These are phyloP conservation scores for Boletellus ananiceps DNA, from an alignment of 768 basidiomycete species.

Conservation along the genomic window DNA sequence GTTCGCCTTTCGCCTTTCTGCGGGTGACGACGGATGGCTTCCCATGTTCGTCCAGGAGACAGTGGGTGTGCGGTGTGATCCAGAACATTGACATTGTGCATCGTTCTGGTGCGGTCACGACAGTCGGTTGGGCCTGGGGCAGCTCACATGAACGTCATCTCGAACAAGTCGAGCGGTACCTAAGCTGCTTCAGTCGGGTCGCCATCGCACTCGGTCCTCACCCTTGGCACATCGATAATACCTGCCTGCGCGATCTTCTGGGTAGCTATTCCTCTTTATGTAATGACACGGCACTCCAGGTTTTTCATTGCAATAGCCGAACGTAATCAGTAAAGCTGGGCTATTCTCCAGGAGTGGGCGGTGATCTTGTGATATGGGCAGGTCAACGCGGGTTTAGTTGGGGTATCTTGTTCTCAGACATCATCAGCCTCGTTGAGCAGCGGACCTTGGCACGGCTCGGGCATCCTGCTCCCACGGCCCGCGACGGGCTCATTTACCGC, in stretches of 20 bases:
- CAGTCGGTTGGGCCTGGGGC: slow-evolving; percentile 30
- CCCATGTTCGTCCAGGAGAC: slow-evolving; percentile 38
- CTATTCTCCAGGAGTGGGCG: slow-evolving; percentile 29
- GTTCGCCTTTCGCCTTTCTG: too few relatives aligned
- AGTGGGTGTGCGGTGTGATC: slow-evolving; percentile 21
- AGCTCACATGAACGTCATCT: slow-evolving; percentile 30
- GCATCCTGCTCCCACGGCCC: slow-evolving; percentile 36
- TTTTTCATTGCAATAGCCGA: slow-evolving; percentile 38
- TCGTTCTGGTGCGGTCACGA: slow-evolving; percentile 18
- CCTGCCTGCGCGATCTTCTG: slow-evolving; percentile 1
- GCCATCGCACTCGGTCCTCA: slow-evolving; percentile 1
- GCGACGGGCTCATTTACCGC: slow-evolving; percentile 38
- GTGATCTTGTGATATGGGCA: slow-evolving; percentile 33
- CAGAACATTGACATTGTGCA: too few relatives aligned
- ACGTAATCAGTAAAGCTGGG: slow-evolving; percentile 27
- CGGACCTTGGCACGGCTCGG: slow-evolving; percentile 24
- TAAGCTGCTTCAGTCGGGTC: slow-evolving; percentile 25
- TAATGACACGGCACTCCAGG: slow-evolving; percentile 2
- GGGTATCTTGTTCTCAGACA: too few relatives aligned
- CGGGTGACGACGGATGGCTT: slow-evolving; percentile 34
- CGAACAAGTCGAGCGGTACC: slow-evolving; percentile 28
- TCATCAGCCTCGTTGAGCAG: slow-evolving; percentile 33
- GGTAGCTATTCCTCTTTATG: too few relatives aligned
- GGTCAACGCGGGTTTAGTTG: too few relatives aligned
- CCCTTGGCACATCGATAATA: slow-evolving; percentile 6